Base-by-base conservation (phyloP, 495 filamentous ascomycete species). In the Penicillium tannophilum region DNA sequence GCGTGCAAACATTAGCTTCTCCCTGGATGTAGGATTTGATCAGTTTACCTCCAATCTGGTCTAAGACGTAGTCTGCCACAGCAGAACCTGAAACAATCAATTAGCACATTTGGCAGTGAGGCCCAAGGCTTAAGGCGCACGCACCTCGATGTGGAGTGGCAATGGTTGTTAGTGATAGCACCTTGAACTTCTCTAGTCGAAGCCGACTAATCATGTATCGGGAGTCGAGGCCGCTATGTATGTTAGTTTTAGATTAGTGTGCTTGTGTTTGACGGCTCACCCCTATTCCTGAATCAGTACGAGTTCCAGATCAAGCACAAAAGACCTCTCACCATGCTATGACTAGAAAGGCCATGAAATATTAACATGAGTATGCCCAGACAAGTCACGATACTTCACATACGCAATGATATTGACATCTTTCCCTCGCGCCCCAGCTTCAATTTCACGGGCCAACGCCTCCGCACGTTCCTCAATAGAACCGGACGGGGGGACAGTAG, bases 171-270 rank as follows among this genome's bases (percentile, higher is more conserved):
- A 97, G 79, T 5, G 91, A 94, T 39, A 85, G 72, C 8, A 92
- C 86, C 58, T 87, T 84, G 47, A 94, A 88, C 33, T 87, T 81
- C 5, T 80, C 76, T 6, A 90, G 92, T 52, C 82, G 82, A 14
- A 96, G 77, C 44, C 79, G 81, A 52, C 89, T 92, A 61, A 97
- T 90, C 91, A 97, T 96, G 71, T 95, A 95, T 67, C 93, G 83
- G 12, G 91, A 86, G 74, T 97, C 94, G 44, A 97, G 82, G 4
- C 94, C 94, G 31, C 93, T 89, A 59, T 76, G 54, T 30, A 19
- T 30, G 35, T 54, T 42, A 42, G 36, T 56, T 42, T 54, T 47
- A 28, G 46, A 31, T 43, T 11, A 5, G 23, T 10, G 10, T 46
- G 17, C 14, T 62, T 53, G 44, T 28, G 30, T 45, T 35, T 20